A percentile compares a stretch with the other conserved stretches of the same genome.
Conservation (phyloP, 2,329 filamentous ascomycete genomes). For the Epichloe elymi region DNA sequence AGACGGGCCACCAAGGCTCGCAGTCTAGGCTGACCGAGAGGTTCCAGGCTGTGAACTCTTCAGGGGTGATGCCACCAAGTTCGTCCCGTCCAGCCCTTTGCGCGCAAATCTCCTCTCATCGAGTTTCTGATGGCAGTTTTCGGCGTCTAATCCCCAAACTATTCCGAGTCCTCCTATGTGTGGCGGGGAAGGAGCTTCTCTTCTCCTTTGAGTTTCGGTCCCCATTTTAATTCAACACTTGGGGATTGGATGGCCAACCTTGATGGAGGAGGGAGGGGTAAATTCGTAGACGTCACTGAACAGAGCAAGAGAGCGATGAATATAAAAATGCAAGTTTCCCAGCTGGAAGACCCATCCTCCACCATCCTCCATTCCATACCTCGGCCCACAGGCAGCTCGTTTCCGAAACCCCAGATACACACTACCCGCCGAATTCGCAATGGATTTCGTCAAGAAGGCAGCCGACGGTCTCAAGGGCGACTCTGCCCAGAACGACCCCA, state of each 20-base stretch:
- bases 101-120: too few relatives aligned
- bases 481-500: slow-evolving; percentile 8
- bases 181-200: too few relatives aligned
- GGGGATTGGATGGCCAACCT: not conserved
- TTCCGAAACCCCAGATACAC: not conserved
- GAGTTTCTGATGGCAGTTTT: too few relatives aligned
- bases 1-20: too few relatives aligned
- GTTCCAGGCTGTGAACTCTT: too few relatives aligned
- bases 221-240: not conserved
- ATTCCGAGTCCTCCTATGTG: too few relatives aligned
- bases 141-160: too few relatives aligned
- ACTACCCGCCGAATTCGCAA: slow-evolving; percentile 5
- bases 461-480: slow-evolving; percentile 10
- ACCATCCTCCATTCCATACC: too few relatives aligned
- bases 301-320: not conserved
- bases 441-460: slow-evolving; percentile 29
- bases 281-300: not conserved
- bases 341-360: too few relatives aligned
- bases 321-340: not conserved
- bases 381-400: not conserved
- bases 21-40: too few relatives aligned
- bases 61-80: too few relatives aligned
- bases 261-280: not conserved
- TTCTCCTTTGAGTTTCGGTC: not conserved
- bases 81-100: too few relatives aligned